phyloP scores from a whole-genome alignment of 306 rosid species.

The Prinsepia uniflora region DNA sequence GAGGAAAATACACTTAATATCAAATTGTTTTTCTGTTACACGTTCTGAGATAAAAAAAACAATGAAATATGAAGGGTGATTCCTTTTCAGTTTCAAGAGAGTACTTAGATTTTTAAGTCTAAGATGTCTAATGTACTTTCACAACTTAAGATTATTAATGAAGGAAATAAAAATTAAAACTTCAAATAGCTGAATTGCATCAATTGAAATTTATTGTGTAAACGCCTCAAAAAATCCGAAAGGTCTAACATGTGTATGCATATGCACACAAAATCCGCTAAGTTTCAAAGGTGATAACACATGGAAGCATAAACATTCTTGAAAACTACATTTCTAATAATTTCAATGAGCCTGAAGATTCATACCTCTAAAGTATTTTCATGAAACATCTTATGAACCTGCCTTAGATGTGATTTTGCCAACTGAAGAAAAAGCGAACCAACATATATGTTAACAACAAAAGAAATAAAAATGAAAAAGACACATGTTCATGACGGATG shows the following conservation, averaged over 20 bases:
- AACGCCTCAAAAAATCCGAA: background rate
- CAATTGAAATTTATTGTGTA: background rate
- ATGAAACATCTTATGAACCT: constrained; percentile 84
- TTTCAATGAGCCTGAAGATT: constrained; percentile 13
- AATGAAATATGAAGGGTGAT: too few species aligned
- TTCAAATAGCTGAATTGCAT: background rate
- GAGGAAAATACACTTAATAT: background rate
- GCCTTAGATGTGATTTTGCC: constrained; percentile 71
- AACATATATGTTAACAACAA: constrained; percentile 27
- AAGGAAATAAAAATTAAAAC: background rate
- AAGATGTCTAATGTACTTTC: background rate
- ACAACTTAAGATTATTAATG: background rate
- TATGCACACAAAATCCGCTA: background rate
- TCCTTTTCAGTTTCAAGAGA: too few species aligned
- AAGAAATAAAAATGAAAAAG: background rate
- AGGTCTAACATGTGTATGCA: background rate
- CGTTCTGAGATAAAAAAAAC: too few species aligned
- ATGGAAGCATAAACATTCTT: background rate
- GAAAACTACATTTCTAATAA: constrained; percentile 7
- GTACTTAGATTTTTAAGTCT: background rate
- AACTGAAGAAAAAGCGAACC: constrained; percentile 57
- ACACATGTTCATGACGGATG: too few species aligned
- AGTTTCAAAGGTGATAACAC: background rate
- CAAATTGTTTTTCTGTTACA: background rate
- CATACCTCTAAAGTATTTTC: constrained; percentile 79